Conservation (phyloP, 78 protist genomes). For the Dictyostelium capitatum region DNA sequence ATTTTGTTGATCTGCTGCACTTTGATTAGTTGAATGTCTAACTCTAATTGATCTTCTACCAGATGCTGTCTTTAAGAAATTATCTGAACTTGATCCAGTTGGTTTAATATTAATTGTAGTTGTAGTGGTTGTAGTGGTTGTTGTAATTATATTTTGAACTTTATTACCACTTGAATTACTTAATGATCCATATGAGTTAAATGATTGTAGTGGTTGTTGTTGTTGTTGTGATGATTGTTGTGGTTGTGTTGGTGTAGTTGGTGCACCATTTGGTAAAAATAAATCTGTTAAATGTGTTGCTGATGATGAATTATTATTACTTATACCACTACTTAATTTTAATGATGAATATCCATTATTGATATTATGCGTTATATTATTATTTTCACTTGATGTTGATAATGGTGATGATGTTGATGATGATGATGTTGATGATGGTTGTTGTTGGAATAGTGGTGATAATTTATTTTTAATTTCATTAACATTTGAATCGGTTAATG, state of each 20-base stretch:
- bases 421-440: not conserved
- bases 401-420: not conserved
- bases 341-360: not conserved
- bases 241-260: not conserved
- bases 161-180: not conserved
- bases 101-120: constrained; percentile 15
- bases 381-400: not conserved
- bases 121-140: constrained; percentile 21
- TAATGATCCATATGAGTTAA: not conserved
- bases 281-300: not conserved
- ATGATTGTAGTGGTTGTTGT: not conserved
- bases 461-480: not conserved
- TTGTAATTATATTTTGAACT: constrained; percentile 32
- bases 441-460: not conserved
- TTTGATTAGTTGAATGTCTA: not conserved
- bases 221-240: not conserved
- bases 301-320: not conserved
- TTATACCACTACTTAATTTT: not conserved
- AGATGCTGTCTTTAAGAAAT: constrained; percentile 44
- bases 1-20: constrained; percentile 1
- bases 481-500: not conserved
- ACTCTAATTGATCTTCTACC: constrained; percentile 73
- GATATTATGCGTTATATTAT: not conserved
- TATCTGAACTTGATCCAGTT: not conserved
- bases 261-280: not conserved